Evolutionary conservation across 768 basidiomycete genomes (phyloP).

Genomic region (Chiua virens): DNA sequence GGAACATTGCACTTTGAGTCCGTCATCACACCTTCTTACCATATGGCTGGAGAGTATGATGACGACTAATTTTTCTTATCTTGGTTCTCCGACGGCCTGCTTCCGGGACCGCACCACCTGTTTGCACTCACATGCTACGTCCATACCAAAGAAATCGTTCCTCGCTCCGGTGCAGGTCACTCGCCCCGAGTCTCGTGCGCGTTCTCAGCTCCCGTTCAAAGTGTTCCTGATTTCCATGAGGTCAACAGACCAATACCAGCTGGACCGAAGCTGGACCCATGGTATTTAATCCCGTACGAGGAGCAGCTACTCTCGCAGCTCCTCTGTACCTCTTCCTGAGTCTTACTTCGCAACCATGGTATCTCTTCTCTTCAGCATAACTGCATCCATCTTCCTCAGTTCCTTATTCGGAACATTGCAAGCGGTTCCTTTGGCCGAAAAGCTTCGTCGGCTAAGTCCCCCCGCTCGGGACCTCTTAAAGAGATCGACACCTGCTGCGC

Average conservation of each 20-base stretch:
- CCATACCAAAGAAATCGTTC: no score
- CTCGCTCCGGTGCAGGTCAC: no score
- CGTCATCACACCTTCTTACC: background rate
- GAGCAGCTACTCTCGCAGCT: background rate
- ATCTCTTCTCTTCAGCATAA: constrained; percentile 5
- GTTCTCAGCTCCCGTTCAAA: background rate
- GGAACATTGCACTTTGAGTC: background rate
- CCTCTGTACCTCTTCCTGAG: background rate
- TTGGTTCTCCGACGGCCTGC: background rate
- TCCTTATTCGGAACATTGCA: constrained; percentile 7
- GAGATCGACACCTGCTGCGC: constrained; percentile 39
- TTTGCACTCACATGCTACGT: background rate
- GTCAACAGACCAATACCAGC: background rate
- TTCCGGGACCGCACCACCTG: constrained; percentile 3
- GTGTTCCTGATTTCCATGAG: constrained; percentile 7
- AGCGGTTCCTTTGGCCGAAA: constrained; percentile 23
- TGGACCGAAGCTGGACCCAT: background rate
- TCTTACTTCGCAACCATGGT: constrained; percentile 11
- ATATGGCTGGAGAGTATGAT: background rate
- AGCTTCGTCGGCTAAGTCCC: constrained; percentile 21
- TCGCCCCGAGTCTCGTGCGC: background rate
- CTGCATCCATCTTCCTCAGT: background rate
- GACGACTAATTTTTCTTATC: background rate
- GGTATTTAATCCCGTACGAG: constrained; percentile 19
- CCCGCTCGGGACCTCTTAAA: constrained; percentile 21